phyloP scores from a whole-genome alignment of 495 filamentous ascomycete species.

The Poronia punctata region DNA sequence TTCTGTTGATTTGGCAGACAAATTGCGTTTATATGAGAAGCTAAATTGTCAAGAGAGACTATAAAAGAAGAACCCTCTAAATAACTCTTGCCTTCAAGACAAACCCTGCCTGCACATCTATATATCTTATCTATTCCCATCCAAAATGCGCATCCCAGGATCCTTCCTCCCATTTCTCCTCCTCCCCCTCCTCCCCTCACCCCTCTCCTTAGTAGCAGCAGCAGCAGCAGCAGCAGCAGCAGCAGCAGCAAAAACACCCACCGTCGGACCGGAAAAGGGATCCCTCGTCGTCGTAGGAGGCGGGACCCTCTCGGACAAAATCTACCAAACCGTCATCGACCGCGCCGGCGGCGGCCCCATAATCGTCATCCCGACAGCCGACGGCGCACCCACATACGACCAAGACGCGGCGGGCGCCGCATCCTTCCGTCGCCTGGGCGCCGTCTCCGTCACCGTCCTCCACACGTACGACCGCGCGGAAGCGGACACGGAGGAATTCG shows the following conservation, averaged over 20 bases:
- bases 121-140: too few relatives aligned
- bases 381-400: slow-evolving; percentile 21
- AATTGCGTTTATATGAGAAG: too few relatives aligned
- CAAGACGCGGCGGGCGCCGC: slow-evolving; percentile 22
- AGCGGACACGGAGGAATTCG: slow-evolving; percentile 28
- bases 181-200: slow-evolving; percentile 3
- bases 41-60: too few relatives aligned
- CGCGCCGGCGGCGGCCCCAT: slow-evolving; percentile 39
- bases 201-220: not conserved
- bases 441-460: slow-evolving; percentile 24
- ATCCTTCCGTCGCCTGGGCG: slow-evolving; percentile 26
- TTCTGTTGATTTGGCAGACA: too few relatives aligned
- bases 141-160: slow-evolving; percentile 4
- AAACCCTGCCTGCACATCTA: too few relatives aligned
- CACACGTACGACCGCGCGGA: slow-evolving; percentile 27
- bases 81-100: too few relatives aligned
- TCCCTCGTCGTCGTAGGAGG: slow-evolving; percentile 29
- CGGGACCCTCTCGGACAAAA: slow-evolving; percentile 32
- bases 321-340: slow-evolving; percentile 37
- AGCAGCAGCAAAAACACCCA: not conserved
- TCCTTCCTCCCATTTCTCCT: not conserved
- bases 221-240: not conserved
- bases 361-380: slow-evolving; percentile 39
- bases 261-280: slow-evolving; percentile 25
- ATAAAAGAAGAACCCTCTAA: too few relatives aligned